Evolutionary conservation across 768 basidiomycete genomes (phyloP).

Genomic region (Tulasnella sp.): DNA sequence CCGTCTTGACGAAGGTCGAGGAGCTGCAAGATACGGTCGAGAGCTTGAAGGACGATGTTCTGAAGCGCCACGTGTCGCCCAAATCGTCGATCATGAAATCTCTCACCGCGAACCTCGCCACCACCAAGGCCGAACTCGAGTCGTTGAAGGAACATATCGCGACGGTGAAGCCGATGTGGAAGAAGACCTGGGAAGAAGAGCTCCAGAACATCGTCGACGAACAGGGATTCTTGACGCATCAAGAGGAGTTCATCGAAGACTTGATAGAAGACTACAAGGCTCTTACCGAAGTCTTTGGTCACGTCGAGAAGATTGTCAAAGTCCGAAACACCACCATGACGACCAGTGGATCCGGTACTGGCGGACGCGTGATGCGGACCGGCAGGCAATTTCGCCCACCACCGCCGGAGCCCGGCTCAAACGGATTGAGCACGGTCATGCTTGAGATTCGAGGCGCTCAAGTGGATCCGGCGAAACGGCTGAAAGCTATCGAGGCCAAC

Average conservation of each 20-base stretch:
- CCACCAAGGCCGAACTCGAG: slow-evolving; percentile 55
- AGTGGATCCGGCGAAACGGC: slow-evolving; percentile 59
- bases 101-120: slow-evolving; percentile 59
- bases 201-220: slow-evolving; percentile 94
- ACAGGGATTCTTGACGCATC: slow-evolving; percentile 86
- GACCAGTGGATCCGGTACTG: slow-evolving; percentile 28
- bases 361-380: slow-evolving; percentile 23
- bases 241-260: slow-evolving; percentile 83
- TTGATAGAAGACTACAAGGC: slow-evolving; percentile 88
- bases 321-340: slow-evolving; percentile 30
- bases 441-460: slow-evolving; percentile 78
- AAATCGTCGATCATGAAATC: slow-evolving; percentile 57
- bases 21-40: slow-evolving; percentile 89
- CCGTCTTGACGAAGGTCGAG: slow-evolving; percentile 83
- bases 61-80: slow-evolving; percentile 77
- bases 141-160: slow-evolving; percentile 75
- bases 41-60: slow-evolving; percentile 78
- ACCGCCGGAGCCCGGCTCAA: slow-evolving; percentile 53
- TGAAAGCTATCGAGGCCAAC: slow-evolving; percentile 88
- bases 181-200: slow-evolving; percentile 97
- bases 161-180: slow-evolving; percentile 92
- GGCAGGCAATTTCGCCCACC: slow-evolving; percentile 47
- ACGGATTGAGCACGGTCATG: slow-evolving; percentile 67
- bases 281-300: slow-evolving; percentile 73
- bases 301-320: slow-evolving; percentile 81